Conservation (phyloP, 2,329 filamentous ascomycete species). For the Mariannaea sp. region DNA sequence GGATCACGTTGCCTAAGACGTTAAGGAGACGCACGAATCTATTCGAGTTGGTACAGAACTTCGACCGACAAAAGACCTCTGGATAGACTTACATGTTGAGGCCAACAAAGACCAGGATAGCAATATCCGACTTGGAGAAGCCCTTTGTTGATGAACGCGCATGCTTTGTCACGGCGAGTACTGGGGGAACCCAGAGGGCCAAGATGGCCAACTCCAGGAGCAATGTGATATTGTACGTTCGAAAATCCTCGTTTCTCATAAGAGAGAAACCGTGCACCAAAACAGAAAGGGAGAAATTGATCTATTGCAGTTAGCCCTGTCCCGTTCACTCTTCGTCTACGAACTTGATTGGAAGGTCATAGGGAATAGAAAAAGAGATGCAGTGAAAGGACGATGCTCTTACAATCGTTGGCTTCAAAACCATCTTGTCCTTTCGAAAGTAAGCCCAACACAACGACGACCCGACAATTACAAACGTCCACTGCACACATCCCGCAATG, state of each 20-base stretch:
- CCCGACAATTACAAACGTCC: slow-evolving; percentile 43
- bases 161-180: slow-evolving; percentile 34
- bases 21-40: slow-evolving; percentile 48
- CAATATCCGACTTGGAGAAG: slow-evolving; percentile 31
- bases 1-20: slow-evolving; percentile 44
- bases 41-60: slow-evolving; percentile 3
- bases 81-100: slow-evolving; percentile 46
- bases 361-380: no score
- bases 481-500: slow-evolving; percentile 46
- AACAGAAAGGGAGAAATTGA: slow-evolving; percentile 46
- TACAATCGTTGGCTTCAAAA: slow-evolving; percentile 44
- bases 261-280: slow-evolving; percentile 43
- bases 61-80: no score
- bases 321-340: not conserved
- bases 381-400: slow-evolving; percentile 23
- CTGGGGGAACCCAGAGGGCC: slow-evolving; percentile 34
- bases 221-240: slow-evolving; percentile 48
- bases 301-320: slow-evolving; percentile 28
- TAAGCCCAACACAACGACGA: slow-evolving; percentile 47
- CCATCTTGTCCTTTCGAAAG: slow-evolving; percentile 38
- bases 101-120: slow-evolving; percentile 42
- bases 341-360: no score
- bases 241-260: slow-evolving; percentile 41
- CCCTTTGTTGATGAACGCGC: slow-evolving; percentile 8
- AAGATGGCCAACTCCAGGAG: slow-evolving; percentile 41